Evolutionary conservation across 257 asterid genomes (phyloP), one percentile per base, ranked within the genome.

Genomic region (Lycium barbarum): DNA sequence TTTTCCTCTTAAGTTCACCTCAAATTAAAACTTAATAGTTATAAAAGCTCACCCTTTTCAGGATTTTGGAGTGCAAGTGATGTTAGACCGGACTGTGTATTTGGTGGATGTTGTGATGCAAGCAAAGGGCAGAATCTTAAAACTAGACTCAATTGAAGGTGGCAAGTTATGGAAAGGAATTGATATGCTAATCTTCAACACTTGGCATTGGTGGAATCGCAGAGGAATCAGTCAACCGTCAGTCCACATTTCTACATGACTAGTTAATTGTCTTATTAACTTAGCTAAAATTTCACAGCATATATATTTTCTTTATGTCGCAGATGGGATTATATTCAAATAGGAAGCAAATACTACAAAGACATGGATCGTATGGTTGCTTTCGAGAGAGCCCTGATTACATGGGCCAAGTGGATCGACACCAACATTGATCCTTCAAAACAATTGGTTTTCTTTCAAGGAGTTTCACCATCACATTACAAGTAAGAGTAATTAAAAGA

Each of bases 381-480:
- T 84, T 96, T 96, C 65, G 98, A 89, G 89, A 90, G 80, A 86
- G 99, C 98, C 15, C 88, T 96, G 2, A 61, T 36, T 9, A 93
- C 99, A 49, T 96, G 99, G 99, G 98, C 95, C 15, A 83, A 38
- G 17, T 96, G 99, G 99, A 93, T 95, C 9, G 95, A 96, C 81
- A 58, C 90, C 85, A 94, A 94, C 85, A 84, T 93, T 81, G 91
- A 93, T 83, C 98, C 98, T 47, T 45, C 92, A 80, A 92, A 84
- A 76, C 91, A 96, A 59, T 88, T 82, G 54, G 92, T 96, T 73
- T 92, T 94, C 91, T 96, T 93, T 87, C 98, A 96, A 85, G 99
- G 99, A n/a, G 91, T 96, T 35, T 96, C 99, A 53, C 99, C 99
- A 6, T 93, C 98, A 45, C 99, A 96, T 85, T 96, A 96, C 95